A percentile compares a stretch with the other conserved stretches of the same genome.
Evolutionary conservation across 768 basidiomycete species (phyloP).

Genomic region (Boletus rubescentipes): DNA sequence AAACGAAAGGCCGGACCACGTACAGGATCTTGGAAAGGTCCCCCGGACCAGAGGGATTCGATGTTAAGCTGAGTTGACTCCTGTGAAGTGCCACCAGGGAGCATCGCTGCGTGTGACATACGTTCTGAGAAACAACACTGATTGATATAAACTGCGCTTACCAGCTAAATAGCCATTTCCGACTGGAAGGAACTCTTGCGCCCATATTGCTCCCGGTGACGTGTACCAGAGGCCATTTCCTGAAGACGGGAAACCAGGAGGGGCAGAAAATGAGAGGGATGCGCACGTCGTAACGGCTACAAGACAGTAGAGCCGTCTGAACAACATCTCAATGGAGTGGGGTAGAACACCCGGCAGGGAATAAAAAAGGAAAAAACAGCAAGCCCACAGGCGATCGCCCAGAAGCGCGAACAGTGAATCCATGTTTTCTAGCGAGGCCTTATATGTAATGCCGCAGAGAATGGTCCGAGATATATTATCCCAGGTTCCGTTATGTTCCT

Average conservation of each 20-base stretch:
- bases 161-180: slow-evolving; percentile 75
- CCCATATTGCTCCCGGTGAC: slow-evolving; percentile 53
- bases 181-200: slow-evolving; percentile 60
- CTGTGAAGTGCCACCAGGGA: slow-evolving; percentile 57
- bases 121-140: neutral
- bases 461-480: neutral
- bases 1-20: slow-evolving; percentile 10
- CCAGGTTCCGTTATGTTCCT: neutral
- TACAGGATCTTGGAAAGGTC: slow-evolving; percentile 66
- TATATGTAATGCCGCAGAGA: neutral
- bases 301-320: slow-evolving; percentile 24
- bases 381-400: slow-evolving; percentile 18
- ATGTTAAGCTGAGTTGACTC: slow-evolving; percentile 71
- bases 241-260: slow-evolving; percentile 57
- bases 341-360: slow-evolving; percentile 21
- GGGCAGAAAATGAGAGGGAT: slow-evolving; percentile 23
- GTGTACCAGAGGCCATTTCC: slow-evolving; percentile 80
- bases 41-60: slow-evolving; percentile 75
- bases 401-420: slow-evolving; percentile 19
- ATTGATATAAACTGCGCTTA: slow-evolving; percentile 22
- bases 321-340: slow-evolving; percentile 11
- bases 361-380: slow-evolving; percentile 6
- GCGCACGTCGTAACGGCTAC: slow-evolving; percentile 19
- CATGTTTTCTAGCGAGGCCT: slow-evolving; percentile 16
- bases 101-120: slow-evolving; percentile 47